These are phyloP conservation scores for Saprolegnia diclina DNA, from an alignment of 352 stramenopile species.

Conservation along the genomic window DNA sequence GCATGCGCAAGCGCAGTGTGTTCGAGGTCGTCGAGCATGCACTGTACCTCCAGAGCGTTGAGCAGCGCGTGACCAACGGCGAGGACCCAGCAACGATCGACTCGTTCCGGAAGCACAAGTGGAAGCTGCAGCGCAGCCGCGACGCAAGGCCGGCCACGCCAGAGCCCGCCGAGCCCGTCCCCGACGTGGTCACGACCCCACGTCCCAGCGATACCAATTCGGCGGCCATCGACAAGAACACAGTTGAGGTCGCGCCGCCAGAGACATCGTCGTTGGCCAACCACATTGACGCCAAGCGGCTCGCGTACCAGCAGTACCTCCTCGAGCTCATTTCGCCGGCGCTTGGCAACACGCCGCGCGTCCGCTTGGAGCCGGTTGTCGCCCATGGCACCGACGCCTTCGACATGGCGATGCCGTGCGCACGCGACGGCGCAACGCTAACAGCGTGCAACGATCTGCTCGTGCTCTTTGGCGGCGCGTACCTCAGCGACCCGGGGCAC, in stretches of 20 bases:
- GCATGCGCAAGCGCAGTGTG: conserved; percentile 14
- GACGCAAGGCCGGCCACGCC: background rate
- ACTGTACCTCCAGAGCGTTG: conserved; percentile 7
- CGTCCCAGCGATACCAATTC: background rate
- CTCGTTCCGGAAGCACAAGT: conserved; percentile 26
- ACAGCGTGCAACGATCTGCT: conserved; percentile 9
- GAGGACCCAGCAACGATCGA: conserved; percentile 1
- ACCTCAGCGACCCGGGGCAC: conserved; percentile 8
- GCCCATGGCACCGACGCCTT: background rate
- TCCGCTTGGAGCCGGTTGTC: background rate
- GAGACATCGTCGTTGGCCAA: background rate
- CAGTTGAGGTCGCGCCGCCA: background rate
- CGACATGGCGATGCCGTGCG: conserved; percentile 10
- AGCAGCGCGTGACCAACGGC: background rate
- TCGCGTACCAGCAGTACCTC: conserved; percentile 14
- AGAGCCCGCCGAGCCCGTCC: too few species aligned
- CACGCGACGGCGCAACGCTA: conserved; percentile 19
- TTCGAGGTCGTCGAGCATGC: conserved; percentile 19
- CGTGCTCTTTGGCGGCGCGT: conserved; percentile 21
- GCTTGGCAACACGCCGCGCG: background rate
- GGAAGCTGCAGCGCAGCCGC: background rate
- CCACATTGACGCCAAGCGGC: background rate
- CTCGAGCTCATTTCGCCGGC: conserved; percentile 25
- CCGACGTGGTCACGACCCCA: background rate
- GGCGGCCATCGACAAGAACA: background rate